phyloP scores from a whole-genome alignment of 1,139 yeast species.

The Hanseniaspora uvarum region DNA sequence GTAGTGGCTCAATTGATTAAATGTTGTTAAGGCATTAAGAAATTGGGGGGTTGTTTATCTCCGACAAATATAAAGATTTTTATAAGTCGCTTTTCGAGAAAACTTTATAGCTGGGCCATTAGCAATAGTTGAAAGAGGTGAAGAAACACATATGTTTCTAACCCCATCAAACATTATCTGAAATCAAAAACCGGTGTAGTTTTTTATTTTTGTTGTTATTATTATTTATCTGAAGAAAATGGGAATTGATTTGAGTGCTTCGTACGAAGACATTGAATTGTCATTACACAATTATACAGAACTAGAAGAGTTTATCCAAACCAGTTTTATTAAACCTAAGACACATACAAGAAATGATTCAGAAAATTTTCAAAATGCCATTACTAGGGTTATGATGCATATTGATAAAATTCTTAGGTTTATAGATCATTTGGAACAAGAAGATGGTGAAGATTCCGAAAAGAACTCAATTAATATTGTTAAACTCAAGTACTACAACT shows the following conservation, averaged over 20 bases:
- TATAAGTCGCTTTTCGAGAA: no score
- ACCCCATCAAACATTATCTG: no score
- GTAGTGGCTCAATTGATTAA: no score
- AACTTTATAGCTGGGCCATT: no score
- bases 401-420: neutral
- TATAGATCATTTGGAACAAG: neutral
- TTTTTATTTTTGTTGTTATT: no score
- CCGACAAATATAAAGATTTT: no score
- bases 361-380: constrained; percentile 1
- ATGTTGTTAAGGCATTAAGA: no score
- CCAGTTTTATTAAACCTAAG: neutral
- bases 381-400: neutral
- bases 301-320: neutral
- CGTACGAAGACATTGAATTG: constrained; percentile 10
- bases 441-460: constrained; percentile 1
- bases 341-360: constrained; percentile 11
- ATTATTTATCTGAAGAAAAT: neutral
- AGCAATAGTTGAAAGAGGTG: no score
- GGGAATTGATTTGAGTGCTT: neutral
- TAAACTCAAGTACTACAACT: neutral
- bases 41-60: no score
- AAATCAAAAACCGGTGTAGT: no score
- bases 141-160: no score
- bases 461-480: neutral
- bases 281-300: neutral